phyloP scores from a whole-genome alignment of 768 basidiomycete species.

The Leucocoprinus leucothites region DNA sequence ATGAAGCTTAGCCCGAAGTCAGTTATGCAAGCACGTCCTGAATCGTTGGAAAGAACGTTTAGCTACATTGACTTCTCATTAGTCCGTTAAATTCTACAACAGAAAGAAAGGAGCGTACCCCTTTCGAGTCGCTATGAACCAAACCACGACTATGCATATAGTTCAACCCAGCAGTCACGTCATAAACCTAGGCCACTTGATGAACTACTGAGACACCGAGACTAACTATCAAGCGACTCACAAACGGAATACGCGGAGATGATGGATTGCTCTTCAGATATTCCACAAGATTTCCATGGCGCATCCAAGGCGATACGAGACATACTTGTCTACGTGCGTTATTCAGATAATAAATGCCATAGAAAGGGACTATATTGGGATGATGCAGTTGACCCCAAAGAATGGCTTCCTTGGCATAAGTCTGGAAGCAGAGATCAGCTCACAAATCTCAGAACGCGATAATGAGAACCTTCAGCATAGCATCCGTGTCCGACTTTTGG shows the following conservation, averaged over 20 bases:
- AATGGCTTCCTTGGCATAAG: constrained; percentile 6
- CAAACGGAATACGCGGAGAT: background rate
- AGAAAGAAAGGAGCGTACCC: constrained; percentile 11
- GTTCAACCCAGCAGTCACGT: constrained; percentile 13
- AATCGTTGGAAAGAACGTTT: constrained; percentile 15
- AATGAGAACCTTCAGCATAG: background rate
- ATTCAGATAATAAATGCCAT: constrained; percentile 6
- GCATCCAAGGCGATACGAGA: constrained; percentile 15
- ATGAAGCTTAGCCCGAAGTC: constrained; percentile 18
- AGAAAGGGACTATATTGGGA: constrained; percentile 8
- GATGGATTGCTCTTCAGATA: background rate
- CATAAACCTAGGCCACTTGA: constrained; percentile 5
- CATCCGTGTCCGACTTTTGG: background rate
- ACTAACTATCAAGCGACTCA: background rate
- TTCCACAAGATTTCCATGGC: constrained; percentile 7
- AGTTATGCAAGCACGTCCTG: constrained; percentile 15
- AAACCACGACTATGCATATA: constrained; percentile 16
- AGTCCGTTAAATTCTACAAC: background rate
- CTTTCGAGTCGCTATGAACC: constrained; percentile 19
- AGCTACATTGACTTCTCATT: constrained; percentile 7
- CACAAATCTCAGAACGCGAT: no score
- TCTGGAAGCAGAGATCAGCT: background rate
- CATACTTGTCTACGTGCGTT: background rate
- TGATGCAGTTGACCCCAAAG: constrained; percentile 5
- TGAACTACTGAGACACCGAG: background rate